Base-by-base conservation (phyloP, 257 asterid genomes). In the Rubia yunnanensis region DNA sequence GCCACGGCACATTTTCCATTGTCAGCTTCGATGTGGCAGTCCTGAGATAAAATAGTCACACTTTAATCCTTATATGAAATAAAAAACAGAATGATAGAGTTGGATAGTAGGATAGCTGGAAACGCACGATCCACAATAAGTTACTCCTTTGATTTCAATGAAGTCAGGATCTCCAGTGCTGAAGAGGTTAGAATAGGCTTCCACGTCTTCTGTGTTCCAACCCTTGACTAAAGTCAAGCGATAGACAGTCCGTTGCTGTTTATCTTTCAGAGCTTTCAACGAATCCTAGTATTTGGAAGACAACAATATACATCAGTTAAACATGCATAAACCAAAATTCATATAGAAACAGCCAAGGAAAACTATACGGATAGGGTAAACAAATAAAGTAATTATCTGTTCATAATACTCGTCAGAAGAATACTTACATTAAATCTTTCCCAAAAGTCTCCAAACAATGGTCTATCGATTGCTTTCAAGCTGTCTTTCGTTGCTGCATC, bases 1-100 rank as follows among this genome's bases (percentile, higher is more conserved):
- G 99, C 99, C 97, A 90, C 1, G 99, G 99, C 26, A 94, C 99
- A 69, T 94, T 94, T 83, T 88, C 99, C 99, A 90, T 94, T 14
- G 97, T 92, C 75, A 92, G 72, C 77, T 94, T 94, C 18, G 99
- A 94, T 38, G 99, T 94, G 65, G 99, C 97, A 54, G 99, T 73
- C 80, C 97, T 90, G 88, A 67, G 49, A 73, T 11, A 23, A 41
- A 31, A 11, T 31, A 17, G 9, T 36, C 27, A 38, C 54, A 23
- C n/a, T 41, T 55, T 10, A 58, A 50, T 34, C 56, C 31, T 23
- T 64, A n/a, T 5, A 30, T 27, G 58, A 23, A 27, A 44, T 14
- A 2, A 27, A 15, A 56, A 27, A 30, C 5, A 20, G 18, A 55
- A 55, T 36, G 34, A 49, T 48, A 35, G 38, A 73, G 34, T 52